phyloP scores from a whole-genome alignment of 768 basidiomycete genomes.

The Fistulinella prunicolor region DNA sequence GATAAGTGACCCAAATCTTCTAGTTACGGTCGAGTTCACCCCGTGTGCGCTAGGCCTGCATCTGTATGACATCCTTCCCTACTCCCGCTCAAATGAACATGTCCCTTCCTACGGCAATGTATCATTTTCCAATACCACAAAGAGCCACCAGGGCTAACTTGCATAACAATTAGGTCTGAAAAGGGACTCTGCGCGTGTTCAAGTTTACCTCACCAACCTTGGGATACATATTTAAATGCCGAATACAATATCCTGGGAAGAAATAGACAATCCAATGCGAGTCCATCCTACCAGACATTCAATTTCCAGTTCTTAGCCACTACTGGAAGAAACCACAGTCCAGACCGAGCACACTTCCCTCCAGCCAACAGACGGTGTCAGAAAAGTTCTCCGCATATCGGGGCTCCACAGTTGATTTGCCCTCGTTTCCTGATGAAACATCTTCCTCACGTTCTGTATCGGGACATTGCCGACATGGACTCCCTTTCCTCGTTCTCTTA shows the following conservation, averaged over 20 bases:
- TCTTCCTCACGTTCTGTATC: constrained; percentile 19
- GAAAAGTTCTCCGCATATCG: too few species aligned
- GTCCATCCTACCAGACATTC: too few species aligned
- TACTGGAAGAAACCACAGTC: too few species aligned
- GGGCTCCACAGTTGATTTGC: constrained; percentile 7
- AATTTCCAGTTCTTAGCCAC: too few species aligned
- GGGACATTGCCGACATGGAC: constrained; percentile 28
- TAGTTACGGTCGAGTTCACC: too few species aligned
- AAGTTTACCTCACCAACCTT: constrained; percentile 42
- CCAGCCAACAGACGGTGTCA: too few species aligned
- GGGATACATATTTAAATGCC: constrained; percentile 30
- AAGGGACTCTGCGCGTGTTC: constrained; percentile 43
- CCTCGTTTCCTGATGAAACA: constrained; percentile 20
- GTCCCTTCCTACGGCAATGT: constrained; percentile 38
- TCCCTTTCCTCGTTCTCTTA: constrained; percentile 35
- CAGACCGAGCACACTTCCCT: constrained; percentile 10
- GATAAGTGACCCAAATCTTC: too few species aligned
- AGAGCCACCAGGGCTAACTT: background rate
- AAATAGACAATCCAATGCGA: too few species aligned
- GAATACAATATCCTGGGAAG: constrained; percentile 8
- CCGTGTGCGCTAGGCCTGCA: too few species aligned
- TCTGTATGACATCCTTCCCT: constrained; percentile 41
- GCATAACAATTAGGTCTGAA: constrained; percentile 35
- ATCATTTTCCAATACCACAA: background rate
- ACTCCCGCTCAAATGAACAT: constrained; percentile 37